These are phyloP conservation scores for Amanita muscaria DNA, from an alignment of 768 basidiomycete genomes.

Conservation along the genomic window DNA sequence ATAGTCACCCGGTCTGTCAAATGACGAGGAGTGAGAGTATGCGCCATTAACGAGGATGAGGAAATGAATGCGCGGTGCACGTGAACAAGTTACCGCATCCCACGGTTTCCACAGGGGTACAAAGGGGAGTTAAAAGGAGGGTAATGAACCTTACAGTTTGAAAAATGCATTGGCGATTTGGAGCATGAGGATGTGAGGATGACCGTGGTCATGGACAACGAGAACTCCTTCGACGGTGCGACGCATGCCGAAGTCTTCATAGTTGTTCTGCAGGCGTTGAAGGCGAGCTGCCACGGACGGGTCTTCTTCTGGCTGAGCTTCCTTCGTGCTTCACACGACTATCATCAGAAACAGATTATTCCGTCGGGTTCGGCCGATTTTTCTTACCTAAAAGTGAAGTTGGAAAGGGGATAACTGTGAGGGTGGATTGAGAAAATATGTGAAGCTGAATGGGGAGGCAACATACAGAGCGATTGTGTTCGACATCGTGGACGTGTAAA, in stretches of 20 bases:
- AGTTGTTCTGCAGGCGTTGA: slow-evolving; percentile 91
- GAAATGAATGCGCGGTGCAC: no score
- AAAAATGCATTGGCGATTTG: slow-evolving; percentile 99
- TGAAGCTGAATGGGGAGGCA: no score
- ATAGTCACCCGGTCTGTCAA: slow-evolving; percentile 87
- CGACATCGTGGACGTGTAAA: slow-evolving; percentile 25
- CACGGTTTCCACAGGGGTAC: no score
- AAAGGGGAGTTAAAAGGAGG: slow-evolving; percentile 7
- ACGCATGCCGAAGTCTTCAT: slow-evolving; percentile 95
- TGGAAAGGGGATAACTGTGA: slow-evolving; percentile 71
- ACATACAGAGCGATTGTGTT: slow-evolving; percentile 45
- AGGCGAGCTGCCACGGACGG: slow-evolving; percentile 92
- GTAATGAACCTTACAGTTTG: slow-evolving; percentile 65
- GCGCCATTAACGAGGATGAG: background rate
- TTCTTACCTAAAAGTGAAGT: slow-evolving; percentile 81
- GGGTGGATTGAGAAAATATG: background rate
- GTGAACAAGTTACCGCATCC: no score
- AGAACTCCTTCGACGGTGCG: slow-evolving; percentile 87
- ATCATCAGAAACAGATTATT: slow-evolving; percentile 9
- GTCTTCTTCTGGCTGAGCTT: slow-evolving; percentile 95
- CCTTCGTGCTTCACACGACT: slow-evolving; percentile 63
- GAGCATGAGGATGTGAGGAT: slow-evolving; percentile 95
- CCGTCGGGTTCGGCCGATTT: background rate
- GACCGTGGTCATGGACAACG: slow-evolving; percentile 93
- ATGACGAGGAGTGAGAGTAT: background rate